Conservation (phyloP, 2,329 filamentous ascomycete genomes). For the Magnaporthales sp. region DNA sequence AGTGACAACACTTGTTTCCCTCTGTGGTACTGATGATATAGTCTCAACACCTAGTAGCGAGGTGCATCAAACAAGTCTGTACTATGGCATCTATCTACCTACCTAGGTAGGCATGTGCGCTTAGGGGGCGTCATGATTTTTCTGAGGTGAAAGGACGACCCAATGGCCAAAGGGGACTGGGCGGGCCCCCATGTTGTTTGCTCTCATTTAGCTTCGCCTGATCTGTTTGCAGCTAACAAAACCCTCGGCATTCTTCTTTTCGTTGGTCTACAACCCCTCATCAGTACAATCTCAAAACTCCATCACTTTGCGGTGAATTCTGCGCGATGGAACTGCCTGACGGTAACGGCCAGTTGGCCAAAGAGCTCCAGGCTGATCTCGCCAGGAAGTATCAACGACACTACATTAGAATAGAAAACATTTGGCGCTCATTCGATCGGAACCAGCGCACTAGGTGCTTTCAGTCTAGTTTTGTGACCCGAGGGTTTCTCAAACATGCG, state of each 20-base stretch:
- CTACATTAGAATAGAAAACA: neutral
- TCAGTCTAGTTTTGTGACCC: neutral
- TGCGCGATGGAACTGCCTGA: neutral
- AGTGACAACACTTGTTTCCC: neutral
- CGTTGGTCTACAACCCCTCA: neutral
- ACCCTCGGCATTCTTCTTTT: neutral
- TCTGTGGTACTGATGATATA: neutral
- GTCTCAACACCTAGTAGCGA: neutral
- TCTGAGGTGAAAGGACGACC: rapidly evolving
- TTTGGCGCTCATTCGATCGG: neutral
- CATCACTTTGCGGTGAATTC: neutral
- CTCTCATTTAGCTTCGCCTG: neutral
- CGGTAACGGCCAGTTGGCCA: neutral
- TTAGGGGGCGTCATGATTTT: neutral
- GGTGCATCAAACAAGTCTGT: too few relatives aligned
- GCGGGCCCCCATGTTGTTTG: neutral
- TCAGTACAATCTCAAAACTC: neutral
- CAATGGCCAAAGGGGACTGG: neutral
- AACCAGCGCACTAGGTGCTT: neutral
- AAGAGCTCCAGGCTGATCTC: neutral
- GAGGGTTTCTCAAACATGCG: neutral
- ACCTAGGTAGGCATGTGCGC: neutral
- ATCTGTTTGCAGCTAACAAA: neutral
- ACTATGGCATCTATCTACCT: too few relatives aligned
- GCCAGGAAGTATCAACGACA: neutral